Evolutionary conservation across 441 rosid species (phyloP).

Genomic region (Breynia disticha): DNA sequence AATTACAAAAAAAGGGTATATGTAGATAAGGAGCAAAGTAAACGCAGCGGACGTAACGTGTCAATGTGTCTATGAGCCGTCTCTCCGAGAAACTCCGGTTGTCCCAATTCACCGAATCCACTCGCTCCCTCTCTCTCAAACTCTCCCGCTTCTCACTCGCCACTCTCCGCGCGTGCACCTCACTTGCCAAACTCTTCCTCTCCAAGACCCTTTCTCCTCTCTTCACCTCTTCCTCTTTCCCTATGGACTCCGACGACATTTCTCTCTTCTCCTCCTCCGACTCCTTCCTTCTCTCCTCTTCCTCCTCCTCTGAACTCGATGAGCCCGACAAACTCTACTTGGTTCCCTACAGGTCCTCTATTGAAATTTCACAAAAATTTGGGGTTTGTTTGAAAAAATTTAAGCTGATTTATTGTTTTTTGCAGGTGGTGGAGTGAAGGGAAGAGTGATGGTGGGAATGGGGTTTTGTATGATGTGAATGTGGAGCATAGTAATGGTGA

Average conservation of each 20-base stretch:
- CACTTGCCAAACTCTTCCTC: conserved; percentile 10
- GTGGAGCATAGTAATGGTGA: conserved; percentile 14
- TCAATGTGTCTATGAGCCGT: conserved; percentile 18
- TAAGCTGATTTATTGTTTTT: background rate
- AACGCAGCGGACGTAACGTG: background rate
- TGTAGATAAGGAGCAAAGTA: too few species aligned
- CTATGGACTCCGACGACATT: too few species aligned
- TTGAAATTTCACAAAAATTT: background rate
- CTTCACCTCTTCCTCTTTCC: conserved; percentile 24
- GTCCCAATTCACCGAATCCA: conserved; percentile 15
- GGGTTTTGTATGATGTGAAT: conserved; percentile 29
- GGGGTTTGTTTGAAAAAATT: background rate
- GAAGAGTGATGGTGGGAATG: conserved; percentile 12
- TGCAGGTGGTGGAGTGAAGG: conserved; percentile 52
- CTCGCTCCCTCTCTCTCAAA: conserved; percentile 23
- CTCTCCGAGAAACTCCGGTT: conserved; percentile 16
- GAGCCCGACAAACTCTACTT: background rate
- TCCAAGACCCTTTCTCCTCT: conserved; percentile 23
- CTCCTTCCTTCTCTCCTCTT: background rate
- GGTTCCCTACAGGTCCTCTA: background rate
- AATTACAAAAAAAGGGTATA: background rate
- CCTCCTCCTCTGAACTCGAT: background rate
- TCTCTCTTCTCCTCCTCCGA: conserved; percentile 18
- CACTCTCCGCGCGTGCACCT: conserved; percentile 23
- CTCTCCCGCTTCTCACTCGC: conserved; percentile 21